Evolutionary conservation across 352 stramenopile species (phyloP).

Genomic region (Pythium aquatile): DNA sequence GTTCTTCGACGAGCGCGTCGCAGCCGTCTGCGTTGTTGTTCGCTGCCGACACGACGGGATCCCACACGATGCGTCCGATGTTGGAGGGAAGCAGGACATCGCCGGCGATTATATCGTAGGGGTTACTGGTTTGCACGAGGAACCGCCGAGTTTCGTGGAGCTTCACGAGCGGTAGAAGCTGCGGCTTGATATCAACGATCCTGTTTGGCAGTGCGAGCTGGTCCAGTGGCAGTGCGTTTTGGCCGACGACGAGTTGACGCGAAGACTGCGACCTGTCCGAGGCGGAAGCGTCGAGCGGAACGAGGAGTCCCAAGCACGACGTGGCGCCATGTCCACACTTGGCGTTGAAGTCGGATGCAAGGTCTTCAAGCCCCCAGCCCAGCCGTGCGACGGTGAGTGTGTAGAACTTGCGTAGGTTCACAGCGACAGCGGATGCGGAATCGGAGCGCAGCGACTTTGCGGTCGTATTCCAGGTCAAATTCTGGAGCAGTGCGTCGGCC

Average conservation of each 20-base stretch:
- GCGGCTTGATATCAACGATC: background rate
- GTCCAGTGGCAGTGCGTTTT: background rate
- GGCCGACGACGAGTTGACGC: background rate
- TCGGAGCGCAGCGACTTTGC: background rate
- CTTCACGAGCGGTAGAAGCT: background rate
- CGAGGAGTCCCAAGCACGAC: background rate
- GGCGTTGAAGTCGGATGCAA: background rate
- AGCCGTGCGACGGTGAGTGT: background rate
- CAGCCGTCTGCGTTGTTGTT: background rate
- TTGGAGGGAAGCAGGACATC: conserved; percentile 18
- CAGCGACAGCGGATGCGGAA: background rate
- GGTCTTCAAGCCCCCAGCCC: background rate
- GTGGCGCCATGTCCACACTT: background rate
- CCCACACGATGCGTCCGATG: conserved; percentile 6
- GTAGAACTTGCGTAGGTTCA: conserved; percentile 1
- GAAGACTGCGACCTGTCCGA: background rate
- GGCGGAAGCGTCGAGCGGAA: background rate
- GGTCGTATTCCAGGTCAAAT: background rate
- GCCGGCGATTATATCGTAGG: background rate
- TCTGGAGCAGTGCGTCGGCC: background rate
- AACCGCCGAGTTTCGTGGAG: background rate
- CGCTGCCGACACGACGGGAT: background rate
- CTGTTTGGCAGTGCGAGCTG: background rate
- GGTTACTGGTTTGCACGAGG: background rate
- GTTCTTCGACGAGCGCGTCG: conserved; percentile 8